Evolutionary conservation across 768 basidiomycete species (phyloP).

Genomic region (Leccinum boreale): DNA sequence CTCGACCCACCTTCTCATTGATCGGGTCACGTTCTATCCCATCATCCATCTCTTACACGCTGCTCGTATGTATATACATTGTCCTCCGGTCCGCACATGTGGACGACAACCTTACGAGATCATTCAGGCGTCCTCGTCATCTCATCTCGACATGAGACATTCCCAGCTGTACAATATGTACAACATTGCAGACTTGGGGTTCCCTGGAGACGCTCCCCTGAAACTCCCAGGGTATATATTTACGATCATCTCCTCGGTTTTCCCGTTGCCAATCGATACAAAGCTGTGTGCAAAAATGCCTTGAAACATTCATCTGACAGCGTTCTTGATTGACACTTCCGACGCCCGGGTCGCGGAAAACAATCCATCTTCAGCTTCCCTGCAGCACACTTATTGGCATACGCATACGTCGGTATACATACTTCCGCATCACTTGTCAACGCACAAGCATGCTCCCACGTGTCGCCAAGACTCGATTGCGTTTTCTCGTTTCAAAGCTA

Average conservation of each 20-base stretch:
- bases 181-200: background rate
- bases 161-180: background rate
- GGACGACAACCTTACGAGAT: background rate
- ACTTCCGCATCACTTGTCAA: background rate
- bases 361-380: background rate
- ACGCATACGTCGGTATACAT: background rate
- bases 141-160: background rate
- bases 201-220: background rate
- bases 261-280: slow-evolving; percentile 2
- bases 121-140: background rate
- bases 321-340: slow-evolving; percentile 8
- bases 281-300: slow-evolving; percentile 13
- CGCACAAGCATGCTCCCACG: background rate
- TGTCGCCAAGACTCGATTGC: background rate
- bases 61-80: background rate
- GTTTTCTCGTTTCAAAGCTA: background rate
- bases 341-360: slow-evolving; percentile 4
- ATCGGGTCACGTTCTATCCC: background rate
- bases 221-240: slow-evolving; percentile 1
- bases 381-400: background rate
- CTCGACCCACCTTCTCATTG: background rate
- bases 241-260: slow-evolving; percentile 17
- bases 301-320: slow-evolving; percentile 18
- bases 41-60: background rate
- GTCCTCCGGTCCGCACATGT: background rate